A percentile compares a stretch with the other conserved stretches of the same genome.
Evolutionary conservation across 2,329 filamentous ascomycete genomes (phyloP).

Genomic region (Exophiala aquamarina): DNA sequence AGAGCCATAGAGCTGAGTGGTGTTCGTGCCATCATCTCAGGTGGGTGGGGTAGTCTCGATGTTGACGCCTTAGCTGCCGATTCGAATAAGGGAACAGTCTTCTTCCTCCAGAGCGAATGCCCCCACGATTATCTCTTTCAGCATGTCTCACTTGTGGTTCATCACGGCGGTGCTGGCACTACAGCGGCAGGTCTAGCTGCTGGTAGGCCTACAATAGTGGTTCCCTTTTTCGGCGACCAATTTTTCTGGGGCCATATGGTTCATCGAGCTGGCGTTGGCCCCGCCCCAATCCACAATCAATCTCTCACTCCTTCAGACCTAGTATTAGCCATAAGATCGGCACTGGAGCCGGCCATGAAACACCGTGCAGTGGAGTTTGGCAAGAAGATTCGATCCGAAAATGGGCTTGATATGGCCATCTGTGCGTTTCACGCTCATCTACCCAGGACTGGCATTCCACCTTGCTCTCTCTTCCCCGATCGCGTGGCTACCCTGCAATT

Average conservation of each 20-base stretch:
- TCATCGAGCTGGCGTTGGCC: slow-evolving; percentile 49
- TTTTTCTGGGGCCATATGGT: slow-evolving; percentile 57
- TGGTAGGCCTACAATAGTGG: slow-evolving; percentile 53
- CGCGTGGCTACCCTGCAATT: neutral
- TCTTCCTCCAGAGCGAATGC: slow-evolving; percentile 51
- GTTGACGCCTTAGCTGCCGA: neutral
- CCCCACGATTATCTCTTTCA: slow-evolving; percentile 62
- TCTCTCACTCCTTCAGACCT: slow-evolving; percentile 44
- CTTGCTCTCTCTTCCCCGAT: neutral
- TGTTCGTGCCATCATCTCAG: slow-evolving; percentile 53
- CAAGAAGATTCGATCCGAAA: slow-evolving; percentile 63
- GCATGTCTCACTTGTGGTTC: slow-evolving; percentile 55
- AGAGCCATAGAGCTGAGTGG: slow-evolving; percentile 48
- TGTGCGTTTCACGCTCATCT: slow-evolving; percentile 69
- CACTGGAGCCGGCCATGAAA: slow-evolving; percentile 32
- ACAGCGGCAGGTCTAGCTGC: slow-evolving; percentile 53
- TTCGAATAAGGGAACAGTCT: slow-evolving; percentile 39
- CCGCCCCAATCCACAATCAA: slow-evolving; percentile 48
- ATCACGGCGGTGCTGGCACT: slow-evolving; percentile 59
- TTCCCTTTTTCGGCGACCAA: slow-evolving; percentile 60
- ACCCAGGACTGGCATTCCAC: slow-evolving; percentile 34
- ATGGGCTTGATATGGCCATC: slow-evolving; percentile 61
- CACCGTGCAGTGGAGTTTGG: slow-evolving; percentile 44
- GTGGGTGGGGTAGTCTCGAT: slow-evolving; percentile 50
- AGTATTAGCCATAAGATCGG: slow-evolving; percentile 46